These are phyloP conservation scores for Huntiella moniliformis DNA, from an alignment of 2,329 filamentous ascomycete genomes.

Conservation along the genomic window DNA sequence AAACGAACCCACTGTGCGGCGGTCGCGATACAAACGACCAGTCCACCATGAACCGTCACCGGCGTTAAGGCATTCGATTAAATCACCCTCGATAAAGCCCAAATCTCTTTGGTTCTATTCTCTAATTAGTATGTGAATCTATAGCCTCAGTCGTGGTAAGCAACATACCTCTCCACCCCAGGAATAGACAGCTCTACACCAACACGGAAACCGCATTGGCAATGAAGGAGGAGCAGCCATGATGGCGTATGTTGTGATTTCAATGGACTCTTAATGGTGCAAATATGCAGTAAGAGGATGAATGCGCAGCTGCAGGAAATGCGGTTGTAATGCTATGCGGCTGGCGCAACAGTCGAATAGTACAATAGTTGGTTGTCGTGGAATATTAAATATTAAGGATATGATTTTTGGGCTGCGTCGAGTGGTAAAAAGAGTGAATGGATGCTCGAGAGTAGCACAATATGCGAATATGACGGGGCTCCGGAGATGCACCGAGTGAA, in stretches of 20 bases:
- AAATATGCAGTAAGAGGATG: no score
- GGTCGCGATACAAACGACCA: constrained; percentile 73
- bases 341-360: no score
- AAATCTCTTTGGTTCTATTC: constrained; percentile 44
- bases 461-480: no score
- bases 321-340: no score
- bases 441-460: no score
- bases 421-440: background rate
- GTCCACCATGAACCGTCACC: constrained; percentile 99
- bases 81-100: constrained; percentile 89
- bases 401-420: background rate
- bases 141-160: background rate
- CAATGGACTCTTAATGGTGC: no score
- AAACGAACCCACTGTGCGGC: constrained; percentile 78
- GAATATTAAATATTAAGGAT: background rate
- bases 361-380: no score
- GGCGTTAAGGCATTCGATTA: constrained; percentile 95
- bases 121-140: constrained; percentile 3
- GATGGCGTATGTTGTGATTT: constrained; percentile 12
- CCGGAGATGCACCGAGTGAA: no score
- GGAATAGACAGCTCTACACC: constrained; percentile 79
- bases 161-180: constrained; percentile 64
- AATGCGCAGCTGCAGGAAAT: no score
- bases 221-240: constrained; percentile 42
- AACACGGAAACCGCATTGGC: constrained; percentile 70